Conservation (phyloP, 129 eudicot species). For the Flaveria ramosissima region DNA sequence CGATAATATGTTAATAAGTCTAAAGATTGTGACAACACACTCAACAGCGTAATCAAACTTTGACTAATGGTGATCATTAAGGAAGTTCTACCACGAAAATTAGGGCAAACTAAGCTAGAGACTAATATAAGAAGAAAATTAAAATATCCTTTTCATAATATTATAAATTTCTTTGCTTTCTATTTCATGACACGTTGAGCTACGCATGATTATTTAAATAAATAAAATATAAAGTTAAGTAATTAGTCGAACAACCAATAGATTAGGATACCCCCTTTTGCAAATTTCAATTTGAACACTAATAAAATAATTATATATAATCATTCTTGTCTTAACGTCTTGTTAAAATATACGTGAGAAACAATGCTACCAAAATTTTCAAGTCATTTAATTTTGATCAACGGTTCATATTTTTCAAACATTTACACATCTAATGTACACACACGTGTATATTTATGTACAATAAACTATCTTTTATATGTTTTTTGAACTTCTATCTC, state of each 20-base stretch:
- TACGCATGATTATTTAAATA: neutral
- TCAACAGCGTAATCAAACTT: neutral
- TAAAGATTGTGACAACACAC: neutral
- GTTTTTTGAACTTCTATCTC: no score
- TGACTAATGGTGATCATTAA: neutral
- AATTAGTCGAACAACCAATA: constrained; percentile 6
- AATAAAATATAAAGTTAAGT: neutral
- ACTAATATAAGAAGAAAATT: neutral
- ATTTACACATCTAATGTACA: no score
- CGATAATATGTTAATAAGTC: neutral
- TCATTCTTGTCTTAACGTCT: neutral
- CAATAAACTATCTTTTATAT: no score
- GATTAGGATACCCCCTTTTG: neutral
- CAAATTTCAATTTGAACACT: neutral
- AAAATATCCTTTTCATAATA: neutral
- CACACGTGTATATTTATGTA: no score
- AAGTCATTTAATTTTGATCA: no score
- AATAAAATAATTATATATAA: neutral
- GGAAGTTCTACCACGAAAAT: neutral
- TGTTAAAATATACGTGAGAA: neutral
- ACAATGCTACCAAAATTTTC: neutral
- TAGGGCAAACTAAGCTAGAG: neutral
- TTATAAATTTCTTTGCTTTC: neutral
- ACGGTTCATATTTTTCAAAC: no score
- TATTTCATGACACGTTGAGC: neutral